These are phyloP conservation scores for Sisymbrium irio DNA, from an alignment of 345 rosid species.

Conservation along the genomic window DNA sequence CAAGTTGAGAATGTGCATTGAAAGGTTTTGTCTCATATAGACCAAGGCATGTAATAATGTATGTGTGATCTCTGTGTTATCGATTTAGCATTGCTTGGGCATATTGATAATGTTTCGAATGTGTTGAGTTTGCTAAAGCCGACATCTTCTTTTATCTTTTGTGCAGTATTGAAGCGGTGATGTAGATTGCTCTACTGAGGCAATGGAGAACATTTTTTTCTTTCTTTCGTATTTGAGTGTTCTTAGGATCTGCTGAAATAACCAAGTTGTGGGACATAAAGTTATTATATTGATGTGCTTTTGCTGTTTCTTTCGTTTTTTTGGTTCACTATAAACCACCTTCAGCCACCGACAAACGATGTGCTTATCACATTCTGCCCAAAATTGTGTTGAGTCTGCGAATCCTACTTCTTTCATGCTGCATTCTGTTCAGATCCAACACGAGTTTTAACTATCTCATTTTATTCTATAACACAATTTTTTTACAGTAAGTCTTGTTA, in stretches of 20 bases:
- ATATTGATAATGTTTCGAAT: not conserved
- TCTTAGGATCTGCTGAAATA: not conserved
- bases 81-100: not conserved
- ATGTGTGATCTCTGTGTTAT: not conserved
- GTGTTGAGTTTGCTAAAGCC: not conserved
- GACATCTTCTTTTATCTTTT: not conserved
- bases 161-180: constrained; percentile 24
- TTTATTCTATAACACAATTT: not conserved
- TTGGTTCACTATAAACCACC: no score
- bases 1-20: not conserved
- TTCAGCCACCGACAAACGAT: no score
- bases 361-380: not conserved
- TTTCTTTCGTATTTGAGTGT: not conserved
- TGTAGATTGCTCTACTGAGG: not conserved
- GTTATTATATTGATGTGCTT: not conserved
- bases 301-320: not conserved
- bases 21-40: not conserved
- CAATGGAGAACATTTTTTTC: constrained; percentile 6
- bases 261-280: constrained; percentile 3
- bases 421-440: not conserved
- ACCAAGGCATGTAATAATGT: not conserved
- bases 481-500: no score
- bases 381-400: not conserved
- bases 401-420: not conserved
- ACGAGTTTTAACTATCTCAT: not conserved